A percentile compares a stretch with the other conserved stretches of the same genome.
Evolutionary conservation across 2,329 filamentous ascomycete species (phyloP).

Genomic region (Aureobasidium sp.): DNA sequence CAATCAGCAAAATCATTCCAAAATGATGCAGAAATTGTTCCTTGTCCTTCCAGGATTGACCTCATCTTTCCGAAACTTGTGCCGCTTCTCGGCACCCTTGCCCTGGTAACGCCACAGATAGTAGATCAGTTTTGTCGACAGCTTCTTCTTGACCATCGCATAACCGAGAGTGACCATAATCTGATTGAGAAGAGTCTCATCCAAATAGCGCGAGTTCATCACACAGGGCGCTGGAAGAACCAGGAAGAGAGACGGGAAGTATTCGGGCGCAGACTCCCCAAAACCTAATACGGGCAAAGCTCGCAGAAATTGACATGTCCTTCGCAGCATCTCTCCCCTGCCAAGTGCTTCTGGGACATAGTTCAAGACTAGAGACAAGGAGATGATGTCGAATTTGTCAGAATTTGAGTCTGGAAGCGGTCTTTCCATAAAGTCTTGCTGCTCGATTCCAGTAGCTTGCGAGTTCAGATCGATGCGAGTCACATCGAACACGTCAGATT

Average conservation of each 20-base stretch:
- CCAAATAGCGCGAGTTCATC: conserved; percentile 83
- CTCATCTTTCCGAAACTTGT: conserved; percentile 63
- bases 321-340: conserved; percentile 77
- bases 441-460: conserved; percentile 69
- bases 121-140: conserved; percentile 78
- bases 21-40: conserved; percentile 85
- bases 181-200: conserved; percentile 57
- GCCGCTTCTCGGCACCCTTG: conserved; percentile 22
- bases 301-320: conserved; percentile 64
- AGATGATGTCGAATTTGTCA: conserved; percentile 80
- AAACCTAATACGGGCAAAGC: conserved; percentile 15
- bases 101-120: conserved; percentile 65
- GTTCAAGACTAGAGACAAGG: conserved; percentile 86
- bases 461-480: conserved; percentile 86
- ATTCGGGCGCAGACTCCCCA: conserved; percentile 22
- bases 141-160: conserved; percentile 56
- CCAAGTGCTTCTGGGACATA: conserved; percentile 73
- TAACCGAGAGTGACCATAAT: conserved; percentile 80
- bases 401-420: conserved; percentile 57
- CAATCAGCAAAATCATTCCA: conserved; percentile 37
- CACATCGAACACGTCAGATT: conserved; percentile 62
- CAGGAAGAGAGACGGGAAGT: conserved; percentile 71
- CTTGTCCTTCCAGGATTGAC: conserved; percentile 65
- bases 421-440: conserved; percentile 91
- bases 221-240: conserved; percentile 86